Conservation (phyloP, 169 alveolate genomes). For the Cryptosporidium muris region DNA sequence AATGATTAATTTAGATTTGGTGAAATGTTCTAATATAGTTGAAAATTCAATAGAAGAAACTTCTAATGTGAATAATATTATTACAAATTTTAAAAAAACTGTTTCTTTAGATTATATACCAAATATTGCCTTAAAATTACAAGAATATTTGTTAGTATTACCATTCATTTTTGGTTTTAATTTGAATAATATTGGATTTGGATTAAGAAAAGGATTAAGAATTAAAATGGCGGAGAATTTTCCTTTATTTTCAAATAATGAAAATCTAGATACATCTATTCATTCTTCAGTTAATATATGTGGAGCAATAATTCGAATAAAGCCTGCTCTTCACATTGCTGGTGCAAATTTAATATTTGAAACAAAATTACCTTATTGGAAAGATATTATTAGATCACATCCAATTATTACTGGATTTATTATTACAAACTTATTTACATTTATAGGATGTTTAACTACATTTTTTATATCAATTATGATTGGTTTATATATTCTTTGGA, state of each 20-base stretch:
- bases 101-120: constrained; percentile 26
- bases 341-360: constrained; percentile 23
- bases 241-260: constrained; percentile 16
- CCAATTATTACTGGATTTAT: constrained; percentile 52
- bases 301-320: constrained; percentile 51
- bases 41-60: background rate
- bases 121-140: constrained; percentile 1
- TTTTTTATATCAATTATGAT: background rate
- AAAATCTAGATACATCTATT: background rate
- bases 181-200: constrained; percentile 13
- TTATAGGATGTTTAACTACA: background rate
- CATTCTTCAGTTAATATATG: constrained; percentile 9
- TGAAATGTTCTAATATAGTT: background rate
- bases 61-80: background rate
- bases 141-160: constrained; percentile 15
- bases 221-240: constrained; percentile 31
- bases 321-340: constrained; percentile 36
- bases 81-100: constrained; percentile 36
- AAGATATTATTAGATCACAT: constrained; percentile 33
- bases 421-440: background rate
- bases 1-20: constrained; percentile 10
- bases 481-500: constrained; percentile 47
- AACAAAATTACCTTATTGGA: constrained; percentile 41
- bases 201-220: constrained; percentile 13
- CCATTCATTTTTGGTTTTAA: constrained; percentile 43